These are phyloP conservation scores for Irpex sp. DNA, from an alignment of 1,284 basidiomycete genomes.

Conservation along the genomic window DNA sequence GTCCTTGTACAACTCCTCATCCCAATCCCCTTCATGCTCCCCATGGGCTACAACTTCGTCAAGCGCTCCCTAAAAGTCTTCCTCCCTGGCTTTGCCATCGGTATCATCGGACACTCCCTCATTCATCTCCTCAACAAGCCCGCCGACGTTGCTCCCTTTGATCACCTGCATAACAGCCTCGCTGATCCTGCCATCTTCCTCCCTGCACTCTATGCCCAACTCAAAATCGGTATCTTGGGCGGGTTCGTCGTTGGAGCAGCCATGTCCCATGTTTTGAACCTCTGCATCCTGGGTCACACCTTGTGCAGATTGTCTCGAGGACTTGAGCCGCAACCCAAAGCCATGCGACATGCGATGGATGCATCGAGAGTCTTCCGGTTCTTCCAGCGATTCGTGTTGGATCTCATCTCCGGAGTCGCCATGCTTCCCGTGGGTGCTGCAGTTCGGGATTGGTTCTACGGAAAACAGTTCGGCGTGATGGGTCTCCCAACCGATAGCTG, in stretches of 20 bases:
- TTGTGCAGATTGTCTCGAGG: constrained; percentile 8
- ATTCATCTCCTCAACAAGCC: not conserved
- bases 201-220: constrained; percentile 4
- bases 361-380: constrained; percentile 5
- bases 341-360: constrained; percentile 12
- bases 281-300: constrained; percentile 11
- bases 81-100: constrained; percentile 6
- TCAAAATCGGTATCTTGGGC: constrained; percentile 9
- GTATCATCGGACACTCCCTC: constrained; percentile 6
- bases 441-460: constrained; percentile 3
- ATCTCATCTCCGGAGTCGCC: constrained; percentile 5
- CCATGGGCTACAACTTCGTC: constrained; percentile 9
- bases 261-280: constrained; percentile 9
- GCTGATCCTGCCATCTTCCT: not conserved
- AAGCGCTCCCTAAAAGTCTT: constrained; percentile 13
- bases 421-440: constrained; percentile 9
- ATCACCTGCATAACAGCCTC: not conserved
- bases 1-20: constrained; percentile 11
- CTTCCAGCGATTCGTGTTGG: constrained; percentile 4
- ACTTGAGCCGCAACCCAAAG: constrained; percentile 10
- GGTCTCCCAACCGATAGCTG: not conserved
- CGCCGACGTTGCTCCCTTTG: not conserved
- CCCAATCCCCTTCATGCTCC: constrained; percentile 12
- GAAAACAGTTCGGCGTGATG: not conserved
- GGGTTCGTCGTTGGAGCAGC: constrained; percentile 10